Evolutionary conservation across 139 green algal species (phyloP), one percentile per base, ranked within the genome.

Genomic region (Raphidocelis subcapitata): DNA sequence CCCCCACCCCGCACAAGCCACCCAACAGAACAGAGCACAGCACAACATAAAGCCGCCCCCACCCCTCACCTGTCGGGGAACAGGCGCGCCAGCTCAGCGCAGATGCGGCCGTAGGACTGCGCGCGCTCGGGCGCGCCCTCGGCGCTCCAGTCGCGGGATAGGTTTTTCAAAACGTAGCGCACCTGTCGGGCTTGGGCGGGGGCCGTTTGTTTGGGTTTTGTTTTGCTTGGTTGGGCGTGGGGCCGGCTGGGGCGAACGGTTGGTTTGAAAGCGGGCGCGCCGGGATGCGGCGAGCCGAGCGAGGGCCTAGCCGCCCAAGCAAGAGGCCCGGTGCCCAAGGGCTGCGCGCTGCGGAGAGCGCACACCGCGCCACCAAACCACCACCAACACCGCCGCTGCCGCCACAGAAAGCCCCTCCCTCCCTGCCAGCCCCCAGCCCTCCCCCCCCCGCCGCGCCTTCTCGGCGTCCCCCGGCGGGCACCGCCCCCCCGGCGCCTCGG

Each of bases 121-220:
- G 73, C 65, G 0, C 94, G 81, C 86, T 98, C 94, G 0, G 66
- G 62, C 0, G 77, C 82, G 0, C 91, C 92, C 63, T 97, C 93
- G 31, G 56, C 68, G 0, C 78, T 88, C 94, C 94, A 98, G 77
- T 98, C 94, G 0, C 94, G 72, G 37, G 81, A 82, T 47, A 96
- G 21, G 77, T 98, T 97, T 81, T 97, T 97, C 49, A 98, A 80
- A 67, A 97, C 90, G 76, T 98, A 98, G 26, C 84, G 80, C 66
- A 92, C 88, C 78, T 91, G 70, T 2, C 54, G 65, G 23, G 64
- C 55, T 52, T n/a, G 71, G 71, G 26, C 61, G 61, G n/a, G 26
- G 5, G 16, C n/a, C 62, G 71, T 31, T 35, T 14, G 69, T 61
- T 8, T 63, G 71, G 33, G 49, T 35, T 24, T 70, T 64, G 15